Conservation (phyloP, 2,329 filamentous ascomycete genomes). For the Scedosporium minutisporum region DNA sequence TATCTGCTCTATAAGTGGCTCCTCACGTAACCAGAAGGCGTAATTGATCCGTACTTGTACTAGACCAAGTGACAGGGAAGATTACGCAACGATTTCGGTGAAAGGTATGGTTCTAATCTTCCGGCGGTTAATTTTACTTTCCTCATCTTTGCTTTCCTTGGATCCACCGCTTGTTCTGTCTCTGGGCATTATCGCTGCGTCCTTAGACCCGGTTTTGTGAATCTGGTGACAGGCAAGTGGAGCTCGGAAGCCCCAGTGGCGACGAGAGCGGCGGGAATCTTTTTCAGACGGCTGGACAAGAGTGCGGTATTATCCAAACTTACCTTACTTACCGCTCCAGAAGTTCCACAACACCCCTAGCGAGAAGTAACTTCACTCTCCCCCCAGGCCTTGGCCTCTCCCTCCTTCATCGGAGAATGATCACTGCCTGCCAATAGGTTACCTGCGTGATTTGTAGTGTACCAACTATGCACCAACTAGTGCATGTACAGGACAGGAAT, state of each 20-base stretch:
- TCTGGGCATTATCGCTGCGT: not conserved
- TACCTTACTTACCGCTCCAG: not conserved
- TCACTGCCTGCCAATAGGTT: too few species aligned
- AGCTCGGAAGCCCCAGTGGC: not conserved
- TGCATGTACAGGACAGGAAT: not conserved
- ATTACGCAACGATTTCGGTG: slow-evolving; percentile 1
- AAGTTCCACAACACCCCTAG: not conserved
- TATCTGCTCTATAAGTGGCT: not conserved
- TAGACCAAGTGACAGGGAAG: not conserved
- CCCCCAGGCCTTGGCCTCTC: not conserved
- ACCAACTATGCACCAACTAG: too few species aligned
- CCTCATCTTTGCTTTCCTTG: not conserved
- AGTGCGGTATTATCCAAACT: not conserved
- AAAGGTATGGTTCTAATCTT: not conserved
- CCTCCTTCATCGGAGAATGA: not conserved
- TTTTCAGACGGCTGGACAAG: not conserved
- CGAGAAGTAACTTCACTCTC: not conserved
- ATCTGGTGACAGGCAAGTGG: not conserved
- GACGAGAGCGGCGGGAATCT: not conserved
- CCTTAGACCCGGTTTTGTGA: not conserved
- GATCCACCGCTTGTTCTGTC: not conserved
- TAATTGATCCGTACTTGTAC: not conserved
- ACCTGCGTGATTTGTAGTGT: too few species aligned
- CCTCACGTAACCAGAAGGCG: not conserved
- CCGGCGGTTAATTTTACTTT: not conserved